phyloP scores from a whole-genome alignment of 139 green algal genomes.

The Zygnema cylindricum region DNA sequence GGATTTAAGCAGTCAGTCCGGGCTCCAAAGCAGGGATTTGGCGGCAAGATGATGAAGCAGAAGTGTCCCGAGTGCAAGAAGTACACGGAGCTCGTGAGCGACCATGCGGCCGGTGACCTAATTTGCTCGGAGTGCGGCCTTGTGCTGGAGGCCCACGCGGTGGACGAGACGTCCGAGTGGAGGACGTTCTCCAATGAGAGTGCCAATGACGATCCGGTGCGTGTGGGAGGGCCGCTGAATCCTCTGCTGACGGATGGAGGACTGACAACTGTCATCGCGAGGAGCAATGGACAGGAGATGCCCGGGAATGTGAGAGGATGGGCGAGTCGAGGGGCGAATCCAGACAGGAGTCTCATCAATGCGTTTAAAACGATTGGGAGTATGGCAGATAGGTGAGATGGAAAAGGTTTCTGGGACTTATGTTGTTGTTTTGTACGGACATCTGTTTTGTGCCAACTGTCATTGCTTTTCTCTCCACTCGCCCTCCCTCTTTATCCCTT shows the following conservation, averaged over 20 bases:
- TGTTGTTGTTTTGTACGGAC: slow-evolving; percentile 4
- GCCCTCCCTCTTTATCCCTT: slow-evolving; percentile 11
- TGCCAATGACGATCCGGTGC: slow-evolving; percentile 32
- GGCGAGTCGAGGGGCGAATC: slow-evolving; percentile 68
- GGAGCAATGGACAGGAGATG: slow-evolving; percentile 18
- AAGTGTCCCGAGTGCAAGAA: slow-evolving; percentile 61
- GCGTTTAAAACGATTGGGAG: slow-evolving; percentile 65
- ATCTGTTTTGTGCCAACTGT: slow-evolving; percentile 10
- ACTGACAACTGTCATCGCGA: slow-evolving; percentile 81
- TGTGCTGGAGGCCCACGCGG: slow-evolving; percentile 85
- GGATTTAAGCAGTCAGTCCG: no score
- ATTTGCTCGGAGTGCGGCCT: slow-evolving; percentile 76
- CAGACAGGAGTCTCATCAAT: slow-evolving; percentile 66
- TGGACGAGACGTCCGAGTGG: slow-evolving; percentile 95
- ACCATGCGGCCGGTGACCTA: slow-evolving; percentile 58
- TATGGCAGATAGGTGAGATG: slow-evolving; percentile 63
- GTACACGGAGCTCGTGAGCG: slow-evolving; percentile 42
- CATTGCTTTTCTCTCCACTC: background rate
- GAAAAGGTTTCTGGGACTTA: slow-evolving; percentile 1
- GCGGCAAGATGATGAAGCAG: slow-evolving; percentile 30
- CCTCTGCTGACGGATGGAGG: slow-evolving; percentile 80
- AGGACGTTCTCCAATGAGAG: slow-evolving; percentile 90
- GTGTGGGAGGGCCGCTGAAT: slow-evolving; percentile 81
- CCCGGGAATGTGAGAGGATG: slow-evolving; percentile 64
- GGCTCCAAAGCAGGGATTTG: background rate